Conservation (phyloP, 768 basidiomycete genomes). For the Pleurotus salmoneostramineus region DNA sequence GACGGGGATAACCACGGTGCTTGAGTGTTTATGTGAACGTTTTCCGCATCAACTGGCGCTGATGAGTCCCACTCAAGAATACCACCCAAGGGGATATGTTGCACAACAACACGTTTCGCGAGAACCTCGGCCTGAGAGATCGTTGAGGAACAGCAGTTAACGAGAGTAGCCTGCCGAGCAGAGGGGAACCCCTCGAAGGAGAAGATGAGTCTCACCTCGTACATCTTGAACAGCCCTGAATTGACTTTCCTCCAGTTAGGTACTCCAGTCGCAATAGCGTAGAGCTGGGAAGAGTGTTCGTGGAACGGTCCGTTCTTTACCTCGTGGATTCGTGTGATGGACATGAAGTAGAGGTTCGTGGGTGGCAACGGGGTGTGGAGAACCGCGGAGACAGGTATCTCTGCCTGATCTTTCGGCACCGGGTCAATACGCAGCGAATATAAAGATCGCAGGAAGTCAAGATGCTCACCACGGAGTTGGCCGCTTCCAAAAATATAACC, state of each 20-base stretch:
- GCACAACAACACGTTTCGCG: constrained; percentile 93
- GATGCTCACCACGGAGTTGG: constrained; percentile 67
- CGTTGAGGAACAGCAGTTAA: neutral
- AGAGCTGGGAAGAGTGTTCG: constrained; percentile 88
- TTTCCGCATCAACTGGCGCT: constrained; percentile 9
- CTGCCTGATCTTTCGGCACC: constrained; percentile 48
- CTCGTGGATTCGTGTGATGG: constrained; percentile 71
- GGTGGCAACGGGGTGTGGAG: constrained; percentile 53
- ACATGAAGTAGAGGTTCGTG: constrained; percentile 80
- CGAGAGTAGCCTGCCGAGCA: neutral
- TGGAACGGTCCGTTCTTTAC: constrained; percentile 88
- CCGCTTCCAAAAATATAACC: constrained; percentile 90
- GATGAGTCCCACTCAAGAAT: constrained; percentile 60
- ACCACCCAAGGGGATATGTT: constrained; percentile 87
- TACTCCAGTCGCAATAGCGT: constrained; percentile 85
- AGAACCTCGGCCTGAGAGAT: constrained; percentile 76
- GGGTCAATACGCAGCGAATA: constrained; percentile 8
- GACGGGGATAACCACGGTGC: constrained; percentile 7
- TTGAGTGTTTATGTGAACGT: constrained; percentile 1
- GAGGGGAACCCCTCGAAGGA: neutral
- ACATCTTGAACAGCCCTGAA: constrained; percentile 93
- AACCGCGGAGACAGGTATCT: constrained; percentile 61
- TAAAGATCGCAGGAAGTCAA: neutral
- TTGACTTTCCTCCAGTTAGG: constrained; percentile 91
- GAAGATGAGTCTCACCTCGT: constrained; percentile 53